A percentile compares a stretch with the other conserved stretches of the same genome.
These are phyloP conservation scores for Xylaria grammica DNA, from an alignment of 495 filamentous ascomycete genomes.

Conservation along the genomic window DNA sequence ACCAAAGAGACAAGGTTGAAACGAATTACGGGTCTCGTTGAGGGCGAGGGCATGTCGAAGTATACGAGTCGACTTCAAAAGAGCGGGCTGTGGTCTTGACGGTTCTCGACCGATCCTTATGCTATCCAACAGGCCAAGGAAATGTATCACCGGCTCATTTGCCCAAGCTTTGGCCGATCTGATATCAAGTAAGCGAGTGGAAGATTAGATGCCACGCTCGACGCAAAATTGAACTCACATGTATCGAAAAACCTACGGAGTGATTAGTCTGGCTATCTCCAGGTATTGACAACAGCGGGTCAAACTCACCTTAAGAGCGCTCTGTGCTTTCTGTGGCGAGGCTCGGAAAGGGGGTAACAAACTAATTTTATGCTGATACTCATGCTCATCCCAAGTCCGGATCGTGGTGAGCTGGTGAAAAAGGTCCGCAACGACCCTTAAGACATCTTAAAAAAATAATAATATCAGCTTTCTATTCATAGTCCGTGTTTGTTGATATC, in stretches of 20 bases:
- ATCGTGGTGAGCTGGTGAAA: slow-evolving; percentile 20
- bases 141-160: slow-evolving; percentile 14
- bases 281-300: neutral
- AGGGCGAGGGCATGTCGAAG: slow-evolving; percentile 24
- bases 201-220: neutral
- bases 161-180: slow-evolving; percentile 23
- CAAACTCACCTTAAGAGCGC: slow-evolving; percentile 15
- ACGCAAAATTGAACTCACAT: slow-evolving; percentile 13
- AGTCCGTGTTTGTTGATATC: neutral
- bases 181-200: slow-evolving; percentile 1
- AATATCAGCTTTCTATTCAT: neutral
- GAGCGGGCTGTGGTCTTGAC: slow-evolving; percentile 17
- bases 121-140: slow-evolving; percentile 19
- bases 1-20: slow-evolving; percentile 22
- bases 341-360: slow-evolving; percentile 12
- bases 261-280: neutral
- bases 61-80: slow-evolving; percentile 19
- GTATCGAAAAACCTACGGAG: slow-evolving; percentile 18
- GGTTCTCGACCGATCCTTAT: slow-evolving; percentile 13
- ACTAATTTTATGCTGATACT: slow-evolving; percentile 16
- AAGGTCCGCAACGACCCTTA: slow-evolving; percentile 22
- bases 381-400: slow-evolving; percentile 21
- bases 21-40: slow-evolving; percentile 22
- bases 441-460: slow-evolving; percentile 11
- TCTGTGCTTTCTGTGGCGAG: slow-evolving; percentile 10